phyloP scores from a whole-genome alignment of 768 basidiomycete genomes.

The Suillus subalutaceus region DNA sequence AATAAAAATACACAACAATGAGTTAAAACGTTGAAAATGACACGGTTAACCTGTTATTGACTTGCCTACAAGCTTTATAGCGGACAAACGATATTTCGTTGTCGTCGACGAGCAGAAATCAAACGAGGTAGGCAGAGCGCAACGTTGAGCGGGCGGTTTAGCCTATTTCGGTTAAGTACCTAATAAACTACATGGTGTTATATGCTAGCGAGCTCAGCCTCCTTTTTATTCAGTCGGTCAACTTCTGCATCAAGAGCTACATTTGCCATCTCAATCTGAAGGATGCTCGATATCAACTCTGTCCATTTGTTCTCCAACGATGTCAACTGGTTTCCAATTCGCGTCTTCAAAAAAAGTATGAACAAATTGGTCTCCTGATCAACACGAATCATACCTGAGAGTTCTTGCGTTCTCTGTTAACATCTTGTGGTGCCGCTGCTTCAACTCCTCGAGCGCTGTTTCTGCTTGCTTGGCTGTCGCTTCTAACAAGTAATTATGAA shows the following conservation, averaged over 20 bases:
- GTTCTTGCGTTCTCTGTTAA: slow-evolving; percentile 91
- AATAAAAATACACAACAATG: slow-evolving; percentile 8
- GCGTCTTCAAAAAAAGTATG: slow-evolving; percentile 53
- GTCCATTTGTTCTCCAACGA: slow-evolving; percentile 90
- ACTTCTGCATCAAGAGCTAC: slow-evolving; percentile 85
- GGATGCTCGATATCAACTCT: slow-evolving; percentile 83
- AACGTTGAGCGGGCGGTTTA: neutral
- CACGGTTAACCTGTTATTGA: neutral
- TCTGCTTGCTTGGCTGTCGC: slow-evolving; percentile 73
- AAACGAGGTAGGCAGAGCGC: neutral
- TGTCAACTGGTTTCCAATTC: slow-evolving; percentile 76
- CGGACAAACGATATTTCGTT: neutral
- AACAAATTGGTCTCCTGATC: neutral
- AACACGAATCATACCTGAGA: slow-evolving; percentile 54
- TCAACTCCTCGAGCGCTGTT: slow-evolving; percentile 72
- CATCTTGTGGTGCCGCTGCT: slow-evolving; percentile 77
- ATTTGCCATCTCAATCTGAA: slow-evolving; percentile 97
- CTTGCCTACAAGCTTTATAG: slow-evolving; percentile 2
- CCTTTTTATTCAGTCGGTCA: slow-evolving; percentile 55
- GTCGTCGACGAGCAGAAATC: slow-evolving; percentile 3
- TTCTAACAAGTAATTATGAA: slow-evolving; percentile 89
- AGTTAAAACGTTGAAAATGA: neutral
- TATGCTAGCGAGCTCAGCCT: slow-evolving; percentile 59
- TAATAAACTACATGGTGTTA: slow-evolving; percentile 11
- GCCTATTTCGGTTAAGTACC: slow-evolving; percentile 5